phyloP scores from a whole-genome alignment of 2,329 filamentous ascomycete species.

The Sarocladiaceae sp. region DNA sequence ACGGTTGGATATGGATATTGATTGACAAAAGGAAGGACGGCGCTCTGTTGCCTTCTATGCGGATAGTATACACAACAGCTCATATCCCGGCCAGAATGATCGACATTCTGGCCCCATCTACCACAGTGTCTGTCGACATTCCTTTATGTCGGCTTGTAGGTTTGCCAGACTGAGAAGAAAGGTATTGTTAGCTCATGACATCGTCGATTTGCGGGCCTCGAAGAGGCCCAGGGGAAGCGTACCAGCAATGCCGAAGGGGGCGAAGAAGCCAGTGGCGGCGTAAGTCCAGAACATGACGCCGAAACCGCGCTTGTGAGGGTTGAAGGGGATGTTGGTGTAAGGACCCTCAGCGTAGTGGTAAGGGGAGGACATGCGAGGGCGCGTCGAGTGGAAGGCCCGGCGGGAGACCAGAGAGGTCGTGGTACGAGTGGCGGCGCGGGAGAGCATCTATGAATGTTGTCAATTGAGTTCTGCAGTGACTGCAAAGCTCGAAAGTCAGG shows the following conservation, averaged over 20 bases:
- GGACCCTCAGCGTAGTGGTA: constrained; percentile 99
- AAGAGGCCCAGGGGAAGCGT: constrained; percentile 27
- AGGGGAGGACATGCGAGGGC: constrained; percentile 75
- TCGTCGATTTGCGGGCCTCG: not conserved
- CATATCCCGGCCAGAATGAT: constrained; percentile 12
- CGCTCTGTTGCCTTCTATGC: constrained; percentile 25
- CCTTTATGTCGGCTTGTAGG: constrained; percentile 33
- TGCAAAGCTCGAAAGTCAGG: not conserved
- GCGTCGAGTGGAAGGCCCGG: constrained; percentile 91
- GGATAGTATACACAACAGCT: constrained; percentile 24
- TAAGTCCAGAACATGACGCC: constrained; percentile 75
- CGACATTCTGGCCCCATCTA: constrained; percentile 15
- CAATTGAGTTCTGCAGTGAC: constrained; percentile 31
- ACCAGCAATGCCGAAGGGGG: constrained; percentile 59
- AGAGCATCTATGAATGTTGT: constrained; percentile 63
- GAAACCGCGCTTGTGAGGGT: constrained; percentile 86
- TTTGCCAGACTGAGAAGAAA: constrained; percentile 38
- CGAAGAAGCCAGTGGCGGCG: constrained; percentile 48
- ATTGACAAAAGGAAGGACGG: constrained; percentile 20
- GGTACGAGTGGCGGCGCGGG: constrained; percentile 60
- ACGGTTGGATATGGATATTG: constrained; percentile 10
- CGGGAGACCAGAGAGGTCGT: constrained; percentile 69
- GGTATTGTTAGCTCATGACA: not conserved
- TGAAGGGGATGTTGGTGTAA: constrained; percentile 93
- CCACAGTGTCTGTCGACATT: constrained; percentile 9